Conservation (phyloP, 805 yeast genomes). For the Brettanomyces bruxellensis region DNA sequence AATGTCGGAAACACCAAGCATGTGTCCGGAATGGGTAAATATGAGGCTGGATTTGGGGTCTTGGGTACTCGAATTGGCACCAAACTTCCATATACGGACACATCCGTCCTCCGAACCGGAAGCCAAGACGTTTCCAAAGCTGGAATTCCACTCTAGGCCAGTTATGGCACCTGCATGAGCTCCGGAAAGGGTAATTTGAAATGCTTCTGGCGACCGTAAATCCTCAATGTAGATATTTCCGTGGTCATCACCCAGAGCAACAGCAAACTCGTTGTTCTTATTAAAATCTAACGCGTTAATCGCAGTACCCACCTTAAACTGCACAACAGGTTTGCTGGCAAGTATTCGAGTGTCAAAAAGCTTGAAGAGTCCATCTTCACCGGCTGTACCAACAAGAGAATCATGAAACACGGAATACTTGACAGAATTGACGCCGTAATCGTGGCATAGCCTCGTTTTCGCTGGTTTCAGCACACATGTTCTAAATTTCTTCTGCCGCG, state of each 20-base stretch:
- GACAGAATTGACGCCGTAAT: slow-evolving; percentile 57
- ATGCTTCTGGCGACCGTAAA: slow-evolving; percentile 34
- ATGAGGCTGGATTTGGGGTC: slow-evolving; percentile 25
- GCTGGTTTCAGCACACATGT: slow-evolving; percentile 10
- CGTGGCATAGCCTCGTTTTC: slow-evolving; percentile 23
- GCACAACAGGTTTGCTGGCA: background rate
- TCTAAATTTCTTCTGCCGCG: slow-evolving; percentile 1
- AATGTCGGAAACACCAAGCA: slow-evolving; percentile 77
- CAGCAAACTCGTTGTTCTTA: slow-evolving; percentile 40
- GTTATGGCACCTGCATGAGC: slow-evolving; percentile 52
- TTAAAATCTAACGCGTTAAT: slow-evolving; percentile 56
- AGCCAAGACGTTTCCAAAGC: slow-evolving; percentile 44
- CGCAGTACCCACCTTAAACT: background rate
- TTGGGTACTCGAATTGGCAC: slow-evolving; percentile 27
- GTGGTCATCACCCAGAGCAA: slow-evolving; percentile 59
- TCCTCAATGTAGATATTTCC: slow-evolving; percentile 63
- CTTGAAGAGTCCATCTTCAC: slow-evolving; percentile 49
- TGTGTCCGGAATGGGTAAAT: slow-evolving; percentile 80
- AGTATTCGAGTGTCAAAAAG: slow-evolving; percentile 45
- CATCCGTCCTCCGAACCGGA: slow-evolving; percentile 57
- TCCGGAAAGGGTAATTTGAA: slow-evolving; percentile 18
- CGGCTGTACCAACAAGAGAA: slow-evolving; percentile 52
- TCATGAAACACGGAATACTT: slow-evolving; percentile 61
- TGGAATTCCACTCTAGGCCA: slow-evolving; percentile 66
- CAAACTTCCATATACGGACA: slow-evolving; percentile 43